phyloP scores from a whole-genome alignment of 2,329 filamentous ascomycete genomes.

The Ceratocystis diversiconidia region DNA sequence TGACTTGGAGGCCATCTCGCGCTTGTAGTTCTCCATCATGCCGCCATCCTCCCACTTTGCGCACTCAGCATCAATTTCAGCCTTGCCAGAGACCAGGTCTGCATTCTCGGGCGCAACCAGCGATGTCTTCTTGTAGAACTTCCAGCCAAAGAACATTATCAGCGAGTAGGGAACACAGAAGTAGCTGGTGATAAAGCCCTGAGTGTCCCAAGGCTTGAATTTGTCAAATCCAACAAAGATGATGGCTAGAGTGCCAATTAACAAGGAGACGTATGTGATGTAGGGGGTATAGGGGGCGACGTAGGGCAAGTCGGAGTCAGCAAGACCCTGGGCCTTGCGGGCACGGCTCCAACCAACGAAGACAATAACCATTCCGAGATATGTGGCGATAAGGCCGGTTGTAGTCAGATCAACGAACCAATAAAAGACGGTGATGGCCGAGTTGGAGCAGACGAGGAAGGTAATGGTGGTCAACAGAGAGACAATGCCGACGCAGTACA shows the following conservation, averaged over 20 bases:
- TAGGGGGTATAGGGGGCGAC: slow-evolving; percentile 27
- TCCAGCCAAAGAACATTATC: slow-evolving; percentile 50
- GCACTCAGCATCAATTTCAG: slow-evolving; percentile 47
- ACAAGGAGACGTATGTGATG: slow-evolving; percentile 25
- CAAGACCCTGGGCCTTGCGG: slow-evolving; percentile 36
- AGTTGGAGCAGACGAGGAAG: slow-evolving; percentile 37
- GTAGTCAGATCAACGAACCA: slow-evolving; percentile 45
- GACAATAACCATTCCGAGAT: slow-evolving; percentile 38
- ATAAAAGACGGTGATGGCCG: slow-evolving; percentile 35
- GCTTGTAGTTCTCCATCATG: slow-evolving; percentile 32
- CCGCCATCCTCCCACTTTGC: slow-evolving; percentile 32
- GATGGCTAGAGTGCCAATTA: slow-evolving; percentile 34
- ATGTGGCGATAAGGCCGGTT: slow-evolving; percentile 46
- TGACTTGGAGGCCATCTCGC: slow-evolving; percentile 26
- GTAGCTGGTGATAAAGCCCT: slow-evolving; percentile 33
- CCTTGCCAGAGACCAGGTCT: slow-evolving; percentile 48
- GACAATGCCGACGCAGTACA: slow-evolving; percentile 41
- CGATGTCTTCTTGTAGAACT: slow-evolving; percentile 47
- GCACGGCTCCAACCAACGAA: slow-evolving; percentile 38
- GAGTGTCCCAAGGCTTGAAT: slow-evolving; percentile 36
- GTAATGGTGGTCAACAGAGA: slow-evolving; percentile 40
- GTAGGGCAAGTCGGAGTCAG: slow-evolving; percentile 36
- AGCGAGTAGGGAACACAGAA: slow-evolving; percentile 39
- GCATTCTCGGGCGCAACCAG: slow-evolving; percentile 40
- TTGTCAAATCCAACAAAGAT: slow-evolving; percentile 43